Base-by-base conservation (phyloP, 2,329 filamentous ascomycete genomes). In the Clathrospora elynae region DNA sequence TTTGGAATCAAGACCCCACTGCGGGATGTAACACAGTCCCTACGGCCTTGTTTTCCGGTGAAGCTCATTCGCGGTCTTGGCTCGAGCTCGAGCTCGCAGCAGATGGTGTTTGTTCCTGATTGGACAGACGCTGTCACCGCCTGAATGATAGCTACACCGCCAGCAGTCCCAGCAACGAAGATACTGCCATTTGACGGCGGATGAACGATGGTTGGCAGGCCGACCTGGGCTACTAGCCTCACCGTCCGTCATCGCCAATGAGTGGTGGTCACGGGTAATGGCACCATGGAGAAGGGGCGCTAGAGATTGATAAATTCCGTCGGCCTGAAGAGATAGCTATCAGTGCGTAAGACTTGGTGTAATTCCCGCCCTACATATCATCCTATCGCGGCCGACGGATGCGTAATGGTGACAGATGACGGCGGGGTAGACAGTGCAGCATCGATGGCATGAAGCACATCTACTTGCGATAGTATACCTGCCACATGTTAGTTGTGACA, bases 391-490 rank as follows among this genome's bases (percentile, higher is more conserved):
- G 19, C 18, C 24, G 31, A 8, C 11, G 6, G 3, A 35, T 35
- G 5, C 22, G 30, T 26, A 18, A 29, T 11, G 16, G 11, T 25
- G 13, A n/a, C 25, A 25, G 19, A 9, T 33, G n/a, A n/a, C 19
- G 16, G 23, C 25, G 17, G 18, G 6, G 34, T 25, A 13, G 26
- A 18, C 18, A 28, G 31, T 47, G 45, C 22, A 41, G 23, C 35
- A 12, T 28, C 14, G 19, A 23, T 13, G 13, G 22, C 14, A 23
- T n/a, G 39, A 23, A 31, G 4, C 11, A n/a, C 17, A 25, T 4
- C 35, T 59, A 75, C 54, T 77, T 77, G 33, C 74, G 70, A 57
- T 77, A 77, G 55, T 75, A 77, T 42, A 77, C 71, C 73, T 76
- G 54, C 20, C 42, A 29, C 19, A 33, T 45, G 51, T 70, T 26